Percentiles rank a stretch among this genome's conserved stretches.
Evolutionary conservation across 805 yeast species (phyloP).

Genomic region (Ogataea saltuana): DNA sequence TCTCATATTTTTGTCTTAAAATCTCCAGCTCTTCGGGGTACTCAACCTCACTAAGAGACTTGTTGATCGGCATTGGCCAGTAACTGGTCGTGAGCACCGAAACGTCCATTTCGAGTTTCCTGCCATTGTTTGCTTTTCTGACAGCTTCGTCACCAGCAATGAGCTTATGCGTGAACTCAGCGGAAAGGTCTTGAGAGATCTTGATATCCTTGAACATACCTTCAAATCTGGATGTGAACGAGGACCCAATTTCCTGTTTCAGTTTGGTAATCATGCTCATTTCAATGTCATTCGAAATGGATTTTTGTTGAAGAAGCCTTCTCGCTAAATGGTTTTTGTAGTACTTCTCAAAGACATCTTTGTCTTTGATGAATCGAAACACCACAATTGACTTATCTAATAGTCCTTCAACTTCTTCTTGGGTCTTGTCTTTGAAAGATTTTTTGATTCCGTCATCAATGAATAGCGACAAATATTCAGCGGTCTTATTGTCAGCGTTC

Average conservation of each 20-base stretch:
- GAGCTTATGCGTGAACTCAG: constrained; percentile 37
- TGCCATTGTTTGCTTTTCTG: constrained; percentile 28
- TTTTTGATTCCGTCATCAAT: constrained; percentile 59
- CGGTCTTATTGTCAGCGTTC: constrained; percentile 46
- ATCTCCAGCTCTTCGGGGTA: constrained; percentile 47
- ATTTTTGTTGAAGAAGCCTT: constrained; percentile 56
- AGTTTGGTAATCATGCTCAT: constrained; percentile 64
- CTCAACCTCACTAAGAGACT: constrained; percentile 35
- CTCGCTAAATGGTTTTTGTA: constrained; percentile 87
- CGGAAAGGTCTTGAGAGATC: constrained; percentile 50
- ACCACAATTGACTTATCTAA: constrained; percentile 59
- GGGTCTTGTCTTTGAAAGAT: constrained; percentile 46
- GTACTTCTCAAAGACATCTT: constrained; percentile 81
- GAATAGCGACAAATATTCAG: constrained; percentile 58
- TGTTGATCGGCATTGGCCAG: constrained; percentile 63
- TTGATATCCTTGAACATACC: constrained; percentile 85
- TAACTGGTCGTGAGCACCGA: constrained; percentile 59
- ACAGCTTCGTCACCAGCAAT: constrained; percentile 19
- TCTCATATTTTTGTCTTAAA: constrained; percentile 48
- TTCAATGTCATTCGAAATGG: constrained; percentile 60
- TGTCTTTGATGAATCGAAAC: constrained; percentile 71
- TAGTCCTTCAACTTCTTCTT: constrained; percentile 46
- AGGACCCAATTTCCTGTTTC: constrained; percentile 74
- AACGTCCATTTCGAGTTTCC: constrained; percentile 45
- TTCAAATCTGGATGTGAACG: constrained; percentile 76